A percentile compares a stretch with the other conserved stretches of the same genome.
Evolutionary conservation across 2,329 filamentous ascomycete species (phyloP).

Genomic region (Bretziella fagacearum): DNA sequence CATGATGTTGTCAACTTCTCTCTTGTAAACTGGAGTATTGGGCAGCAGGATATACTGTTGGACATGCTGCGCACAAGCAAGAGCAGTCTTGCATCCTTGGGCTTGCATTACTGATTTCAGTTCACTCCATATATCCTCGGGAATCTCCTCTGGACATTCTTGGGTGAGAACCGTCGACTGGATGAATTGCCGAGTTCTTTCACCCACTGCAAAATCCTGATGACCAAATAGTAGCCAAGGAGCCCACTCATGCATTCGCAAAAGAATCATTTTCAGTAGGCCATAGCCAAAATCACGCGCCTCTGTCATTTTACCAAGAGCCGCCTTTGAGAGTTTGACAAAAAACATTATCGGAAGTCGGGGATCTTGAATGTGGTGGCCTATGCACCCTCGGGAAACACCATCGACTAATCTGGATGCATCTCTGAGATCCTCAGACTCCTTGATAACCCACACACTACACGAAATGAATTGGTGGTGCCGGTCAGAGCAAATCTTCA

Average conservation of each 20-base stretch:
- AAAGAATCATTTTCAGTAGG: neutral
- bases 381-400: neutral
- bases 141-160: too few species aligned
- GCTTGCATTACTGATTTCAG: too few species aligned
- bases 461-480: too few species aligned
- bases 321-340: neutral
- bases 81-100: too few species aligned
- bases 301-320: neutral
- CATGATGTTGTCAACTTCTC: neutral
- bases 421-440: too few species aligned
- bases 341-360: neutral
- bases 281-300: neutral
- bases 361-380: neutral
- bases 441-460: too few species aligned
- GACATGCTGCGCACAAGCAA: too few species aligned
- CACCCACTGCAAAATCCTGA: neutral
- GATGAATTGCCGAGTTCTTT: neutral
- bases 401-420: too few species aligned
- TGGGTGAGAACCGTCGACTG: too few species aligned
- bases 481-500: too few species aligned
- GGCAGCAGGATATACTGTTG: neutral
- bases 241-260: neutral
- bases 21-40: neutral
- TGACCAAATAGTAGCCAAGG: neutral
- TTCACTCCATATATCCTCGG: too few species aligned